A percentile compares a stretch with the other conserved stretches of the same genome.
Conservation (phyloP, 2,329 filamentous ascomycete genomes). For the Remersonia thermophila region DNA sequence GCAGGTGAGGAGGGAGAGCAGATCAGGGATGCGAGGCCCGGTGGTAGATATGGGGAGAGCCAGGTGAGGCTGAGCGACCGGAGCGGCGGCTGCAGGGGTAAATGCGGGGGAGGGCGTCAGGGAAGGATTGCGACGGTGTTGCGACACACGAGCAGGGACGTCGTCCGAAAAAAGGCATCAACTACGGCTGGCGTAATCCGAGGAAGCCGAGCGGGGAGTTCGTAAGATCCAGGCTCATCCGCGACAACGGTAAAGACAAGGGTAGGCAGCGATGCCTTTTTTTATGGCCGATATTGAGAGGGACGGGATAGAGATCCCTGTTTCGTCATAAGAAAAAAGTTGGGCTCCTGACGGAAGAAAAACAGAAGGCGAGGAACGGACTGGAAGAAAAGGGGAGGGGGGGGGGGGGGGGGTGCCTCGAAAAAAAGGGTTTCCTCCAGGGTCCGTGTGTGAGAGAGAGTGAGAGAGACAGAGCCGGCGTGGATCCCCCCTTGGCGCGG, state of each 20-base stretch:
- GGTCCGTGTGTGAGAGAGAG: too few species aligned
- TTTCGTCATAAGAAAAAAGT: neutral
- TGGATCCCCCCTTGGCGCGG: too few species aligned
- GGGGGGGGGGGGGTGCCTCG: neutral
- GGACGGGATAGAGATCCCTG: neutral
- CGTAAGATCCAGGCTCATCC: neutral
- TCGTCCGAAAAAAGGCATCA: neutral
- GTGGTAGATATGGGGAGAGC: slow-evolving; percentile 17
- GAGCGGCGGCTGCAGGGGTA: slow-evolving; percentile 20
- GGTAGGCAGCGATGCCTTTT: neutral
- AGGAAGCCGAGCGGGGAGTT: neutral
- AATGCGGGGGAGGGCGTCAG: slow-evolving; percentile 21
- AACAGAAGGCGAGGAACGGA: neutral
- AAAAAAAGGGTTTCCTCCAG: too few species aligned
- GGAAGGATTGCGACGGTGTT: slow-evolving; percentile 18
- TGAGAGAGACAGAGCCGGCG: too few species aligned
- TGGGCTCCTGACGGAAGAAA: neutral
- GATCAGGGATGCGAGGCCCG: slow-evolving; percentile 10
- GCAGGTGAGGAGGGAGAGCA: slow-evolving; percentile 8
- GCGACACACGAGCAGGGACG: neutral
- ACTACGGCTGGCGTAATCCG: neutral
- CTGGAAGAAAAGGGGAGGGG: neutral
- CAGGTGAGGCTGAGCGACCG: slow-evolving; percentile 22
- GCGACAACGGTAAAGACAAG: neutral
- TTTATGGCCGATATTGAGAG: neutral